phyloP scores from a whole-genome alignment of 2,329 filamentous ascomycete genomes.

The Stemphylium beticola region DNA sequence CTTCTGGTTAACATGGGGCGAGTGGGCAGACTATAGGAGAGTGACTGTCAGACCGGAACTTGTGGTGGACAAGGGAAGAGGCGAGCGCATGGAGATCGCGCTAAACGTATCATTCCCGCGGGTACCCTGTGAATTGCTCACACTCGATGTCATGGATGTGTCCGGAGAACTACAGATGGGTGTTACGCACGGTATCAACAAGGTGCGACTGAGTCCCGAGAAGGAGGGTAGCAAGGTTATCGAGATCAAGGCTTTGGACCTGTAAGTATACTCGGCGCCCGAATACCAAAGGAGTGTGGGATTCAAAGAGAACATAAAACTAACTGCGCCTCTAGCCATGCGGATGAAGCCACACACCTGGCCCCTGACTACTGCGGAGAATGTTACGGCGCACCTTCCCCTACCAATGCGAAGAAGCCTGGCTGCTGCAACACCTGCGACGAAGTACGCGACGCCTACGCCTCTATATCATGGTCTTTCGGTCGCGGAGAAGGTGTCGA shows the following conservation, averaged over 20 bases:
- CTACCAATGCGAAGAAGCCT: conserved; percentile 72
- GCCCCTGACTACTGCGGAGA: conserved; percentile 91
- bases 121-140: conserved; percentile 92
- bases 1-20: conserved; percentile 86
- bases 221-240: conserved; percentile 70
- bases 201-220: conserved; percentile 78
- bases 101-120: conserved; percentile 95
- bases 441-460: conserved; percentile 95
- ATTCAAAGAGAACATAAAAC: neutral
- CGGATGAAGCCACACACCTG: conserved; percentile 74
- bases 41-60: conserved; percentile 89
- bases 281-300: neutral
- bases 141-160: conserved; percentile 98
- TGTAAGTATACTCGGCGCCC: conserved; percentile 35
- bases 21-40: conserved; percentile 92
- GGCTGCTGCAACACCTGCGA: conserved; percentile 98
- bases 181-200: conserved; percentile 89
- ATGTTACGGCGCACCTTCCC: conserved; percentile 85
- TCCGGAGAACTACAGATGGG: conserved; percentile 96
- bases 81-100: conserved; percentile 99
- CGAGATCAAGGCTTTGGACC: conserved; percentile 46
- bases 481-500: conserved; percentile 90
- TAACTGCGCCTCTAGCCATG: conserved; percentile 59
- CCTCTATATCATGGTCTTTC: conserved; percentile 88
- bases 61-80: conserved; percentile 95